Evolutionary conservation across 768 basidiomycete species (phyloP).

Genomic region (Austroboletus eburneus): DNA sequence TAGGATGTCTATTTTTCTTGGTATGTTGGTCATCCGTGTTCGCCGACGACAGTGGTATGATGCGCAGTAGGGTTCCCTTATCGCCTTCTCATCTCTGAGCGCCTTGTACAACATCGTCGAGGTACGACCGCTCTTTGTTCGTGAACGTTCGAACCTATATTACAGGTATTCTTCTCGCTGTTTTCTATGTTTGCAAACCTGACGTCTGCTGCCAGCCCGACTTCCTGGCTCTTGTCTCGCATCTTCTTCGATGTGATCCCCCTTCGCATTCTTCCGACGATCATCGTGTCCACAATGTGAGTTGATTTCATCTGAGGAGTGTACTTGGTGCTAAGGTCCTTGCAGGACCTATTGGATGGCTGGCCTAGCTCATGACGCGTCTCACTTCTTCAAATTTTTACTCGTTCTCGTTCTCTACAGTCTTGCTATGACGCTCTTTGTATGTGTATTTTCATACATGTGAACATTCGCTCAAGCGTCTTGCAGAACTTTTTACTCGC

Average conservation of each 20-base stretch:
- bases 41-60: constrained; percentile 4
- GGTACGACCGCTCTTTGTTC: constrained; percentile 79
- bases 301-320: constrained; percentile 24
- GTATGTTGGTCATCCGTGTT: constrained; percentile 33
- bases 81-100: constrained; percentile 88
- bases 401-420: constrained; percentile 85
- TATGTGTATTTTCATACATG: constrained; percentile 35
- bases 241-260: constrained; percentile 89
- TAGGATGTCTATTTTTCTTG: constrained; percentile 95
- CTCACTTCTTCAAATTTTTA: constrained; percentile 92
- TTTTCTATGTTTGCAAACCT: background rate
- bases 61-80: constrained; percentile 65
- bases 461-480: background rate
- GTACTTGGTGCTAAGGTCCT: no score
- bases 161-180: constrained; percentile 56
- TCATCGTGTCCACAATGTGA: constrained; percentile 80
- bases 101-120: constrained; percentile 87
- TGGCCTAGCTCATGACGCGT: constrained; percentile 72
- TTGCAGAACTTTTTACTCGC: constrained; percentile 88
- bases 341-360: constrained; percentile 92
- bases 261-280: constrained; percentile 82
- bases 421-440: constrained; percentile 82
- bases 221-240: constrained; percentile 87
- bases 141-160: constrained; percentile 81
- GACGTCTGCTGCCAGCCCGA: constrained; percentile 48